Percentiles rank a stretch among this genome's conserved stretches.
These are phyloP conservation scores for Oryza longistaminata DNA, from an alignment of 176 grass and related monocot species.

Conservation along the genomic window DNA sequence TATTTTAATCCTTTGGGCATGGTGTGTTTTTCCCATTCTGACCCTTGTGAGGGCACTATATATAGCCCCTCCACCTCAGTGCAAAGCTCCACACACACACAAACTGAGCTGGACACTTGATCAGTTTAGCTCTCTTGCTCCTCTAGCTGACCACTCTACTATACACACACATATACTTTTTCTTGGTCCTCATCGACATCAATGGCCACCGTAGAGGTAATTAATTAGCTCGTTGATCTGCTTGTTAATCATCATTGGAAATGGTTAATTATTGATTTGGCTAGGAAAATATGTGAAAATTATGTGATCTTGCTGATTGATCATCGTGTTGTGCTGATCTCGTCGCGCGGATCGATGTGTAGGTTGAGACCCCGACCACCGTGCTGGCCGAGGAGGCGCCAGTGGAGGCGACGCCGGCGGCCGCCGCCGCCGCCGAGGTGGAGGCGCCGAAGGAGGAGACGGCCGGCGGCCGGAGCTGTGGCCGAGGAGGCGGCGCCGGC, in stretches of 20 bases:
- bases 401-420: conserved; percentile 8
- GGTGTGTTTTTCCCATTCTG: conserved; percentile 33
- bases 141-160: neutral
- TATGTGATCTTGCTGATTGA: neutral
- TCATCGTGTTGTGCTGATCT: neutral
- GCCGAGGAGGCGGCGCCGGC: neutral
- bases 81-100: conserved; percentile 44
- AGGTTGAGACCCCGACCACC: conserved; percentile 64
- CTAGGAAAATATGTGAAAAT: neutral
- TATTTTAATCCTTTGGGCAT: neutral
- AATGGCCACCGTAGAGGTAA: conserved; percentile 80
- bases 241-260: neutral
- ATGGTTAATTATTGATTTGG: neutral
- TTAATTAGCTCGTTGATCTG: conserved; percentile 16
- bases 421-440: conserved; percentile 7
- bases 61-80: conserved; percentile 37
- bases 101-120: neutral
- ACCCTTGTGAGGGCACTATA: conserved; percentile 48
- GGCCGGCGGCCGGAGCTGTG: conserved; percentile 29
- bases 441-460: conserved; percentile 32
- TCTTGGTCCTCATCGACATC: conserved; percentile 2
- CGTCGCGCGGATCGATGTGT: conserved; percentile 6
- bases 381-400: conserved; percentile 47
- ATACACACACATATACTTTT: neutral
- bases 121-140: neutral